Evolutionary conservation across 2,329 filamentous ascomycete species (phyloP).

Genomic region (Parafenestella ontariensis): DNA sequence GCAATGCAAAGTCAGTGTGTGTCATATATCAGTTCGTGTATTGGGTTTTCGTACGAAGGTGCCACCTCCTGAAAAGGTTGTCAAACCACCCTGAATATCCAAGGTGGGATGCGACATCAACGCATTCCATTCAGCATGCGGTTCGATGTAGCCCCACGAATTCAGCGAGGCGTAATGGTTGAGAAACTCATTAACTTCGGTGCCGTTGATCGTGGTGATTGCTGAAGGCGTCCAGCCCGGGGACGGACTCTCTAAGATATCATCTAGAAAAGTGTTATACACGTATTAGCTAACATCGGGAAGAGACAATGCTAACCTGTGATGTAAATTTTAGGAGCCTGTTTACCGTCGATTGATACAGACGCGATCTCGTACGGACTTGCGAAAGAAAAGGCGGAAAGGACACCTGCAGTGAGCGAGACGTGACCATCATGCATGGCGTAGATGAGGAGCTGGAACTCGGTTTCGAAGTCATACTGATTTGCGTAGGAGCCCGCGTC

Average conservation of each 20-base stretch:
- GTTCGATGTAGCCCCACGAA: conserved; percentile 47
- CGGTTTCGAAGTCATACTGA: conserved; percentile 50
- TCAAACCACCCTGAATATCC: conserved; percentile 24
- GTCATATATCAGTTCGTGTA: no score
- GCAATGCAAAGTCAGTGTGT: no score
- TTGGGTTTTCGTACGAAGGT: no score
- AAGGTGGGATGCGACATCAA: conserved; percentile 28
- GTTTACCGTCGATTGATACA: conserved; percentile 31
- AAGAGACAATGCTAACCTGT: conserved; percentile 7
- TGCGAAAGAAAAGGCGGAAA: conserved; percentile 34
- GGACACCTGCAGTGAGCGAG: conserved; percentile 31
- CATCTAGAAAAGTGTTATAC: neutral
- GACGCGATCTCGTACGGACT: conserved; percentile 33
- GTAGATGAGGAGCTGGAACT: conserved; percentile 42
- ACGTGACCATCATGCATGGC: conserved; percentile 45
- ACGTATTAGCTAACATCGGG: neutral
- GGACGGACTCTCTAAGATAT: conserved; percentile 30
- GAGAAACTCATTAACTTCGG: conserved; percentile 29
- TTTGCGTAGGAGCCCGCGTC: conserved; percentile 38
- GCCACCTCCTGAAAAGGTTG: conserved; percentile 16
- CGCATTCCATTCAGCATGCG: conserved; percentile 53
- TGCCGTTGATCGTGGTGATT: conserved; percentile 35
- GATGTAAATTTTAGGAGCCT: conserved; percentile 43
- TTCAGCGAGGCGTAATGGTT: conserved; percentile 35
- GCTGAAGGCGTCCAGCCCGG: conserved; percentile 30